Base-by-base conservation (phyloP, 164 flowering plant genomes). In the Vitis amurensis region DNA sequence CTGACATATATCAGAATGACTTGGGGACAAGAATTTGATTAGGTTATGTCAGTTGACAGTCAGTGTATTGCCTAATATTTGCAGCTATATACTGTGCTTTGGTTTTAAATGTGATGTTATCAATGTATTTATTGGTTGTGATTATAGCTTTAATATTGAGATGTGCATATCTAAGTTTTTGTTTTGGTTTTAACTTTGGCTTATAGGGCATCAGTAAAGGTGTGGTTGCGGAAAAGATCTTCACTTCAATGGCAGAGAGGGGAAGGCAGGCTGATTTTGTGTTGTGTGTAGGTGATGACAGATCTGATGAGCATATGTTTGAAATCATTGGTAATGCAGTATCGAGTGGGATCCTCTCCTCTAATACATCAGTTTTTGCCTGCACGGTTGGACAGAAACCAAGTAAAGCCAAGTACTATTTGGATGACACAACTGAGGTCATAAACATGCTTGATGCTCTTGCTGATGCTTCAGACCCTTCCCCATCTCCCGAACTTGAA, bases 291-390 rank as follows among this genome's bases (percentile, higher is more conserved):
- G 88, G 89, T 15, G 91, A 86, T 71, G 89, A 82, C 69, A 70
- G 88, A 67, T 88, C 92, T 56, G 91, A 87, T 61, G 88, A 87
- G 72, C 87, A 84, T 63, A 87, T 87, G 90, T 87, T 87, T 80
- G 90, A 87, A 78, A 78, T 73, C 17, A 77, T 84, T 67, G 77
- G 78, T 9, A 74, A 53, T 68, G 80, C 83, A 10, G 53, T 74
- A 59, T 1, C 70, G 1, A 75, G 72, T 27, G 75, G 77, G 4
- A 62, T 75, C 29, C 82, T 85, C 50, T 76, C 80, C 11, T 52
- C 78, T 3, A 69, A 72, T 59, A 67, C 83, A 11, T 66, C 78
- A 48, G 73, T 87, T 1, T 88, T 71, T 73, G 89, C 85, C 13
- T 85, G 88, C 68, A 82, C 85, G 0, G 89, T 85, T 19, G 91